Evolutionary conservation across 2,329 filamentous ascomycete genomes (phyloP).

Genomic region (Colletotrichum tropicicola): DNA sequence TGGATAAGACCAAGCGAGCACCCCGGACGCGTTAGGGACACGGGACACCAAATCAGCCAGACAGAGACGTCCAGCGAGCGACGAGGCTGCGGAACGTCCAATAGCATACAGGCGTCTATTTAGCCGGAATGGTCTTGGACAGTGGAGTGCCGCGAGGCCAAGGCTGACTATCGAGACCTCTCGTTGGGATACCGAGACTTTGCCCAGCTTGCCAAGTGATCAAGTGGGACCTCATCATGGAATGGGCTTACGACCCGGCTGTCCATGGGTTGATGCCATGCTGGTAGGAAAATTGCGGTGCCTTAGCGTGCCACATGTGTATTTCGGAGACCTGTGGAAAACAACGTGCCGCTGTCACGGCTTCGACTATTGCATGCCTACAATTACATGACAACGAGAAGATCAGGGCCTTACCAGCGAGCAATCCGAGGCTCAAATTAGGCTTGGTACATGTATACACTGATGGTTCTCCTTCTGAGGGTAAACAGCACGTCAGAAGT

Average conservation of each 20-base stretch:
- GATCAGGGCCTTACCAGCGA: too few relatives aligned
- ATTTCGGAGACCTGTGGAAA: too few relatives aligned
- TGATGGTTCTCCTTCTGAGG: too few relatives aligned
- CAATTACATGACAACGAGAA: too few relatives aligned
- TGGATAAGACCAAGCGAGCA: not conserved
- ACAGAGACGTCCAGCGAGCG: not conserved
- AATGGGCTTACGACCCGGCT: not conserved
- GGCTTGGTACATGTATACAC: too few relatives aligned
- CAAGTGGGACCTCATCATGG: not conserved
- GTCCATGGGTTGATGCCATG: not conserved
- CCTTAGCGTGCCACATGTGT: too few relatives aligned
- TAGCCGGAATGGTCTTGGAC: slow-evolving; percentile 14
- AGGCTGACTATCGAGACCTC: not conserved
- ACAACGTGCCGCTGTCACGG: too few relatives aligned
- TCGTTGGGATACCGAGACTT: slow-evolving; percentile 14
- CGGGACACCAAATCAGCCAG: not conserved
- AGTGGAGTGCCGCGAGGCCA: slow-evolving; percentile 18
- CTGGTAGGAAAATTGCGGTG: too few relatives aligned
- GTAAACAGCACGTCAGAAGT: too few relatives aligned
- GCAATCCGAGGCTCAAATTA: too few relatives aligned
- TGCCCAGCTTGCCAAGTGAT: slow-evolving; percentile 13
- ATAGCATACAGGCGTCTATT: not conserved
- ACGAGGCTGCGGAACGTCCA: not conserved
- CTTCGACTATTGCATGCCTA: too few relatives aligned
- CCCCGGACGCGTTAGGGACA: not conserved